A percentile compares a stretch with the other conserved stretches of the same genome.
These are phyloP conservation scores for Mycena polygramma DNA, from an alignment of 768 basidiomycete species.

Conservation along the genomic window DNA sequence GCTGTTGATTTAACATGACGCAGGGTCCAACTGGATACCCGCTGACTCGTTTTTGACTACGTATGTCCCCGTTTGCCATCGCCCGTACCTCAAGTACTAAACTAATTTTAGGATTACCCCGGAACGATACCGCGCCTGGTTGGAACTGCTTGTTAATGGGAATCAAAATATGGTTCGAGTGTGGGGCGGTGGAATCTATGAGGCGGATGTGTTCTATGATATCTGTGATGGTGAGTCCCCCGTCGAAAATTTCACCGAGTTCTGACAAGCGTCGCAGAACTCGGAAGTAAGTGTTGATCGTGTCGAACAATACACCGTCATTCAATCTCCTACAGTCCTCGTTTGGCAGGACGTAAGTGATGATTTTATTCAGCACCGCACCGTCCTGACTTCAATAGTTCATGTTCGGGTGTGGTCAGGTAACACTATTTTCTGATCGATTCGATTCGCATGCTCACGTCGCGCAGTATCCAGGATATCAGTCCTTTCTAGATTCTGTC, in stretches of 20 bases:
- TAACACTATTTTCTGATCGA: too few relatives aligned
- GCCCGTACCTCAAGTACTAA: background rate
- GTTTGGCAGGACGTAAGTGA: constrained; percentile 82
- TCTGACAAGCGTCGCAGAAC: constrained; percentile 55
- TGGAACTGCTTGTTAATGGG: constrained; percentile 87
- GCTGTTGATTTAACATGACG: background rate
- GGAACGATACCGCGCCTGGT: constrained; percentile 82
- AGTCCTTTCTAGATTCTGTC: constrained; percentile 81
- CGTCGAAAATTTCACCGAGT: background rate
- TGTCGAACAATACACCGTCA: background rate
- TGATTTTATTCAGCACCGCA: too few relatives aligned
- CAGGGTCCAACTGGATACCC: constrained; percentile 95
- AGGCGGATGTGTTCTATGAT: constrained; percentile 85
- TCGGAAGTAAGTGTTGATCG: constrained; percentile 66
- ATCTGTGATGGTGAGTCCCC: constrained; percentile 75
- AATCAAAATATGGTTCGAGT: constrained; percentile 95
- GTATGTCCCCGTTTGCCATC: constrained; percentile 52
- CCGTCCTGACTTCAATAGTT: constrained; percentile 81
- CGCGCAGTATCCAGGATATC: constrained; percentile 86
- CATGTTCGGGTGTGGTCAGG: constrained; percentile 23
- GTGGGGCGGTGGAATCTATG: constrained; percentile 96
- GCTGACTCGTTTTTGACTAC: constrained; percentile 91
- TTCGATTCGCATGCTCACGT: too few relatives aligned
- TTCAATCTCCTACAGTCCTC: constrained; percentile 61
- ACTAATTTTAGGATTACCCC: constrained; percentile 52